Evolutionary conservation across 2,329 filamentous ascomycete species (phyloP).

Genomic region (Macroventuria anomochaeta): DNA sequence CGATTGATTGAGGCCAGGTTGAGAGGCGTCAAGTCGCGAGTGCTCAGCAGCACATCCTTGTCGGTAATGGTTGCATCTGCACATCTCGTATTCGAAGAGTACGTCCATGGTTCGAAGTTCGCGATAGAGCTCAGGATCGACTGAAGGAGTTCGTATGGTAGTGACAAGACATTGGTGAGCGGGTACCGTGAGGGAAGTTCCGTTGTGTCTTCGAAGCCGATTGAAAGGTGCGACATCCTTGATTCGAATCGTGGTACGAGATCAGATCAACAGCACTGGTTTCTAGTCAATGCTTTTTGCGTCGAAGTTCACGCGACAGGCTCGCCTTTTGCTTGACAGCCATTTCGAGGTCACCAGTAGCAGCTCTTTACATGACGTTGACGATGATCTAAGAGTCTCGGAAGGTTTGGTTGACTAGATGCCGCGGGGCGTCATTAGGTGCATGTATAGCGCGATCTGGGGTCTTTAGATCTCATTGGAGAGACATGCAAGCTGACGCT

Average conservation of each 20-base stretch:
- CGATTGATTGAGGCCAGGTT: not conserved
- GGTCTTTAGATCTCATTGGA: too few relatives aligned
- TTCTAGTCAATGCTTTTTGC: not conserved
- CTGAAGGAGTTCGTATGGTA: conserved; percentile 1
- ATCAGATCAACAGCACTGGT: too few relatives aligned
- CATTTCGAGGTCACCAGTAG: not conserved
- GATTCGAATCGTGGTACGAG: not conserved
- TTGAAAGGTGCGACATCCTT: not conserved
- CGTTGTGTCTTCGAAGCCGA: not conserved
- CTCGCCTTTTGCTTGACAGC: not conserved
- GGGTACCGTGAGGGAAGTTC: not conserved
- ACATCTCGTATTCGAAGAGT: not conserved
- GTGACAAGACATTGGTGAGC: not conserved
- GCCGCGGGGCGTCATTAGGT: not conserved
- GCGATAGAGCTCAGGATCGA: not conserved
- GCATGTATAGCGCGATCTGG: not conserved
- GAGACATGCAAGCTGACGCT: too few relatives aligned
- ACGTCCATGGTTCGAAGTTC: conserved; percentile 1
- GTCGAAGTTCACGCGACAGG: not conserved
- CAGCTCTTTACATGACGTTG: conserved; percentile 10
- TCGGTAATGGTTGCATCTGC: not conserved
- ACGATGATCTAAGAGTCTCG: conserved; percentile 11
- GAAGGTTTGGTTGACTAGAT: conserved; percentile 4
- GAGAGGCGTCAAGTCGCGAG: not conserved
- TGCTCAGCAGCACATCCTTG: not conserved